These are phyloP conservation scores for Neurospora sp. DNA, from an alignment of 495 filamentous ascomycete species.

Conservation along the genomic window DNA sequence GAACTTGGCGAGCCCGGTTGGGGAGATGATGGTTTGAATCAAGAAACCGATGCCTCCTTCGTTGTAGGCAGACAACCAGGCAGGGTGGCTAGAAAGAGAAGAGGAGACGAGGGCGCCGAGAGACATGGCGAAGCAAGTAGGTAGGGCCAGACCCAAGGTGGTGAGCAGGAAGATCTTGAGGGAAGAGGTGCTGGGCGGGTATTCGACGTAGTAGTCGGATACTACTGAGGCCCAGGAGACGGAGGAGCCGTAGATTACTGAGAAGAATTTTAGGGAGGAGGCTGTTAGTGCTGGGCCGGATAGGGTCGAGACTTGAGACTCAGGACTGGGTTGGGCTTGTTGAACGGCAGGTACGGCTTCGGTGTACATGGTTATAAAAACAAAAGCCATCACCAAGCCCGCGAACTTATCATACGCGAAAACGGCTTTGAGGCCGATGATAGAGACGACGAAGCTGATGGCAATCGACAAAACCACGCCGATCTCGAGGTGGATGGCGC, in stretches of 20 bases:
- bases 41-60: constrained; percentile 48
- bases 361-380: constrained; percentile 47
- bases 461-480: constrained; percentile 39
- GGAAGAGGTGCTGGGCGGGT: constrained; percentile 40
- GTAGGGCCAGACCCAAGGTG: constrained; percentile 36
- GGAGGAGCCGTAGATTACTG: constrained; percentile 48
- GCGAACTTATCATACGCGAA: constrained; percentile 30
- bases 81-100: constrained; percentile 35
- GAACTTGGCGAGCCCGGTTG: constrained; percentile 49
- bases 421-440: constrained; percentile 37
- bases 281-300: constrained; percentile 31
- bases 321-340: background rate
- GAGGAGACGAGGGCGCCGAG: constrained; percentile 45
- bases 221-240: constrained; percentile 51
- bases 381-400: constrained; percentile 42
- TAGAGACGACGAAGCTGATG: constrained; percentile 31
- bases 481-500: constrained; percentile 30
- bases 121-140: constrained; percentile 47
- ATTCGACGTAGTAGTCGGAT: constrained; percentile 53
- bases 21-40: constrained; percentile 43
- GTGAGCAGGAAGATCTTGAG: constrained; percentile 44
- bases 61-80: constrained; percentile 36
- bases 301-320: too few species aligned
- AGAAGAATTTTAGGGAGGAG: constrained; percentile 39
- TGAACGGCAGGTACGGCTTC: constrained; percentile 1